Percentiles rank a stretch among this genome's conserved stretches.
Conservation (phyloP, 305 asterid species). For the Fraxinus xanthoxyloides region DNA sequence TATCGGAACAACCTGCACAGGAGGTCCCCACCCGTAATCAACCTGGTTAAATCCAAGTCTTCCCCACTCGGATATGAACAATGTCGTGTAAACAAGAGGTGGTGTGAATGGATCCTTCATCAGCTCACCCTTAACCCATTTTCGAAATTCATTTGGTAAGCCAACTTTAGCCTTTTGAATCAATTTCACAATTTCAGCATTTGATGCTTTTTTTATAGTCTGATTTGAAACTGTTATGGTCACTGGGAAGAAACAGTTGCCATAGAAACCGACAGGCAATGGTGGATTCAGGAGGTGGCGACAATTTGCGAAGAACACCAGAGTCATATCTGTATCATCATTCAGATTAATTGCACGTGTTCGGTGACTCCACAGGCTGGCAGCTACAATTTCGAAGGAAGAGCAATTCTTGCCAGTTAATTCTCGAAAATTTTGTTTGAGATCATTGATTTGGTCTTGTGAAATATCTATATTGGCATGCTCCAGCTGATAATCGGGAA, state of each 20-base stretch:
- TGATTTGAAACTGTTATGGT: slow-evolving; percentile 27
- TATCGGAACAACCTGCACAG: slow-evolving; percentile 40
- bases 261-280: slow-evolving; percentile 42
- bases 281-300: slow-evolving; percentile 29
- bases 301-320: slow-evolving; percentile 50
- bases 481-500: slow-evolving; percentile 35
- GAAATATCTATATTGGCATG: slow-evolving; percentile 37
- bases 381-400: slow-evolving; percentile 41
- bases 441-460: slow-evolving; percentile 26
- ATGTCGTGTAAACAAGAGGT: slow-evolving; percentile 35
- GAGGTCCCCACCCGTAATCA: slow-evolving; percentile 55
- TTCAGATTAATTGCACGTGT: slow-evolving; percentile 29
- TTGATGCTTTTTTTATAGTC: slow-evolving; percentile 21
- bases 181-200: slow-evolving; percentile 32
- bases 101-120: slow-evolving; percentile 35
- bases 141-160: slow-evolving; percentile 28
- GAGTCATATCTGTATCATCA: slow-evolving; percentile 22
- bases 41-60: slow-evolving; percentile 48
- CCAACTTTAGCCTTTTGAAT: slow-evolving; percentile 42
- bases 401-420: slow-evolving; percentile 33
- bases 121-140: slow-evolving; percentile 27
- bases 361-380: slow-evolving; percentile 41
- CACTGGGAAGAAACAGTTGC: slow-evolving; percentile 51
- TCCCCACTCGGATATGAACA: slow-evolving; percentile 58
- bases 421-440: slow-evolving; percentile 33